phyloP scores from a whole-genome alignment of 2,329 filamentous ascomycete genomes.

The Magnaporthales sp. region DNA sequence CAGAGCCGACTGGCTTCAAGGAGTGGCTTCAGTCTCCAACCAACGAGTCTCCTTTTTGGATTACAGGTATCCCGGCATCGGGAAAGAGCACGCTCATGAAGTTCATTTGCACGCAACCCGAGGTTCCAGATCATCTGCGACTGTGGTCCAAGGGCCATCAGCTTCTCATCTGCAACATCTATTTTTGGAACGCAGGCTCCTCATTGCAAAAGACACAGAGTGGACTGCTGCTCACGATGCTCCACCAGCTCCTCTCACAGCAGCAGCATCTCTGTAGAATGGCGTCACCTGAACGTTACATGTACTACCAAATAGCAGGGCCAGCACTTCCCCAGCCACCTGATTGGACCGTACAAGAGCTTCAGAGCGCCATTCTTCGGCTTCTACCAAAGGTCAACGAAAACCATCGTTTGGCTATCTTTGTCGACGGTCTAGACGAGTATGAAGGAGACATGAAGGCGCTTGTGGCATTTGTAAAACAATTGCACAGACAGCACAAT shows the following conservation, averaged over 20 bases:
- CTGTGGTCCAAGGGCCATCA: background rate
- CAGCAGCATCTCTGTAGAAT: too few species aligned
- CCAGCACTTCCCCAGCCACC: background rate
- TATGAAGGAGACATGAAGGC: too few species aligned
- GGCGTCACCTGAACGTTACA: background rate
- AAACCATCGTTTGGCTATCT: background rate
- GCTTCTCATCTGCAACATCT: background rate
- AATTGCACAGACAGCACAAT: too few species aligned
- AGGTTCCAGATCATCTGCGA: background rate
- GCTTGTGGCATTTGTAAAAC: too few species aligned
- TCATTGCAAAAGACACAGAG: background rate
- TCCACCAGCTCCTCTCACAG: background rate
- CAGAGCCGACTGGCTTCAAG: background rate
- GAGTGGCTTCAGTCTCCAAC: background rate
- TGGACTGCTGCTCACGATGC: background rate
- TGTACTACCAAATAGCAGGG: background rate
- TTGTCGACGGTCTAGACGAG: background rate
- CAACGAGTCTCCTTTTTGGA: slow-evolving; percentile 3
- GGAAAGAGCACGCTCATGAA: slow-evolving; percentile 3
- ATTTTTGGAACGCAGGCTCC: background rate
- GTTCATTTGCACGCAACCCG: background rate
- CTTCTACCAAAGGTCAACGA: background rate
- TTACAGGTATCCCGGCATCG: background rate
- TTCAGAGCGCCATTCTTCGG: background rate
- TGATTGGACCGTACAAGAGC: background rate